Evolutionary conservation across 2,329 filamentous ascomycete genomes (phyloP).

Genomic region (Nannizziopsis barbatae): DNA sequence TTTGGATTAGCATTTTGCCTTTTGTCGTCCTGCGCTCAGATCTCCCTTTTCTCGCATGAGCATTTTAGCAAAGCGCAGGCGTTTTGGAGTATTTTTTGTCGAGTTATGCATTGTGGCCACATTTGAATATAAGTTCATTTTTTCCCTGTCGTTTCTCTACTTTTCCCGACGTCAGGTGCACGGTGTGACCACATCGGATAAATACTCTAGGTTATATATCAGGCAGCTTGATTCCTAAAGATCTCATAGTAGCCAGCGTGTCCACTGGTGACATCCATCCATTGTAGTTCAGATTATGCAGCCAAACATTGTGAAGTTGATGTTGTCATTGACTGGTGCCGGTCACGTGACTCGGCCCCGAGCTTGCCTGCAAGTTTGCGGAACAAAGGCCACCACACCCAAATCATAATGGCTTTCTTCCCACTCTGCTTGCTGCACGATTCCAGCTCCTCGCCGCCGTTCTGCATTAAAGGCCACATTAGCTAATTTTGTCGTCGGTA

Average conservation of each 20-base stretch:
- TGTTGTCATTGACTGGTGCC: background rate
- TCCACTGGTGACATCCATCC: too few species aligned
- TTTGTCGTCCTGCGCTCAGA: background rate
- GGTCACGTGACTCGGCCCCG: conserved; percentile 4
- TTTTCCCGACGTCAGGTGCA: too few species aligned
- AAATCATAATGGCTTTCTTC: conserved; percentile 4
- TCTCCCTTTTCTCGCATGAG: background rate
- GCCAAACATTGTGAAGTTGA: too few species aligned
- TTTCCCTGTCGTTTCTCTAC: too few species aligned
- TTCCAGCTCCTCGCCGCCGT: background rate
- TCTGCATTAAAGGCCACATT: conserved; percentile 4
- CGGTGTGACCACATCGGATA: too few species aligned
- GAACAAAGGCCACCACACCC: conserved; percentile 11
- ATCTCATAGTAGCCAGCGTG: too few species aligned
- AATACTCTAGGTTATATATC: too few species aligned
- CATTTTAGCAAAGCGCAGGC: conserved; percentile 3
- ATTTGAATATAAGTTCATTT: background rate
- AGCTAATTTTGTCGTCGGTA: background rate
- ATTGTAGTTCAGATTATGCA: too few species aligned
- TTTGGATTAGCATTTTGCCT: background rate
- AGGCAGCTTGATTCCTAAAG: too few species aligned
- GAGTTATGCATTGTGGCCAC: background rate
- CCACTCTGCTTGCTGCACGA: background rate
- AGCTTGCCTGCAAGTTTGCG: conserved; percentile 2
- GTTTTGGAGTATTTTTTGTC: background rate